These are phyloP conservation scores for Diaporthe sp. DNA, from an alignment of 2,329 filamentous ascomycete species.

Conservation along the genomic window DNA sequence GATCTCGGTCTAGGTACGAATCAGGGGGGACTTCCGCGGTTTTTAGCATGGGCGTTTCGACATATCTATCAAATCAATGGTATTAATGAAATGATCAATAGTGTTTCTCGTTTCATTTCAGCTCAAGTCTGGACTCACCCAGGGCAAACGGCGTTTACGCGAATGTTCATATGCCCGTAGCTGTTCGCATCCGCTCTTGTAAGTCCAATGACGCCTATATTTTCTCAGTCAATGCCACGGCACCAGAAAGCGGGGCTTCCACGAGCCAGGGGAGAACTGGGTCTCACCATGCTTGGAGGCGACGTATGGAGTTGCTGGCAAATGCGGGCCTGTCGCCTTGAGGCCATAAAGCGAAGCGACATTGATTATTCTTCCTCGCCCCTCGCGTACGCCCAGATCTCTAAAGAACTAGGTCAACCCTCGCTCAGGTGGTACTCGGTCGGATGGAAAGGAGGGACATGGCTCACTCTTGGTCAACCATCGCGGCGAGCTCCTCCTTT, in stretches of 20 bases:
- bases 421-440: not conserved
- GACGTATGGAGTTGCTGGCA: constrained; percentile 58
- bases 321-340: constrained; percentile 48
- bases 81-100: not conserved
- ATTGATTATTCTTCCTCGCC: constrained; percentile 59
- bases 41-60: not conserved
- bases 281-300: constrained; percentile 60
- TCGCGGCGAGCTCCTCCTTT: constrained; percentile 60
- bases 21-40: not conserved
- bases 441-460: constrained; percentile 19
- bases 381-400: not conserved
- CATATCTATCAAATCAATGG: not conserved
- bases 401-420: not conserved
- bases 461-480: constrained; percentile 60
- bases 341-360: constrained; percentile 63
- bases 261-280: no score
- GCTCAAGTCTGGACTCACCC: not conserved
- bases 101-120: no score
- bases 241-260: no score
- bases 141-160: constrained; percentile 6
- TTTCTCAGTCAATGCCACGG: not conserved
- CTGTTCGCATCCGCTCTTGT: constrained; percentile 4
- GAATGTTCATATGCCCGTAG: constrained; percentile 1
- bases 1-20: constrained; percentile 41
- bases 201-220: not conserved